phyloP scores from a whole-genome alignment of 352 stramenopile genomes.

The Phytopythium litorale region DNA sequence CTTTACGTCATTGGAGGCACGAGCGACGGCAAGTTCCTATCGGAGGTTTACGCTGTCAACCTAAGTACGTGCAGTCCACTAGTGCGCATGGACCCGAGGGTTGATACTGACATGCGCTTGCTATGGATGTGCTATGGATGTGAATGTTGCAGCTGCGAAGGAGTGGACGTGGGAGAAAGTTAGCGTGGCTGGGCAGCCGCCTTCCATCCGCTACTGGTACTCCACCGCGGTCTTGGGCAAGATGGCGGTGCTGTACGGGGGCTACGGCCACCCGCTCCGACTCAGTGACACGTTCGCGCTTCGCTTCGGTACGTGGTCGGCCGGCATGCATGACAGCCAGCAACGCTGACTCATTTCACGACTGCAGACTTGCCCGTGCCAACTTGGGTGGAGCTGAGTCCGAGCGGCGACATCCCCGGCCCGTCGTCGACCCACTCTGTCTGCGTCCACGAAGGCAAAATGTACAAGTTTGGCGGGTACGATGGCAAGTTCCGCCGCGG shows the following conservation, averaged over 20 bases:
- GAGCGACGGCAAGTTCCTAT: constrained; percentile 56
- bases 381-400: constrained; percentile 45
- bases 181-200: constrained; percentile 29
- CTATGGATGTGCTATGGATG: background rate
- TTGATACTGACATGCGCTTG: background rate
- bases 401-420: constrained; percentile 39
- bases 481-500: constrained; percentile 51
- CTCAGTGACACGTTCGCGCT: constrained; percentile 54
- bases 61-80: constrained; percentile 30
- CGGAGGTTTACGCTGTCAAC: constrained; percentile 44
- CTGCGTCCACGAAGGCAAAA: constrained; percentile 38
- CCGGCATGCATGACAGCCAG: too few relatives aligned
- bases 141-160: constrained; percentile 17
- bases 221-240: constrained; percentile 36
- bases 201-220: constrained; percentile 66
- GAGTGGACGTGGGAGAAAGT: constrained; percentile 57
- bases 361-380: constrained; percentile 26
- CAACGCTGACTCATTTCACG: background rate
- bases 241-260: constrained; percentile 48
- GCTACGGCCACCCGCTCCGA: constrained; percentile 46
- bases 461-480: constrained; percentile 66
- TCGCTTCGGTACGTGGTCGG: constrained; percentile 30
- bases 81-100: background rate
- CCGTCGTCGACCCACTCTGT: constrained; percentile 49
- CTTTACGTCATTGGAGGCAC: constrained; percentile 58